Conservation (phyloP, 2,329 filamentous ascomycete genomes). For the Arthrinium puccinioides region DNA sequence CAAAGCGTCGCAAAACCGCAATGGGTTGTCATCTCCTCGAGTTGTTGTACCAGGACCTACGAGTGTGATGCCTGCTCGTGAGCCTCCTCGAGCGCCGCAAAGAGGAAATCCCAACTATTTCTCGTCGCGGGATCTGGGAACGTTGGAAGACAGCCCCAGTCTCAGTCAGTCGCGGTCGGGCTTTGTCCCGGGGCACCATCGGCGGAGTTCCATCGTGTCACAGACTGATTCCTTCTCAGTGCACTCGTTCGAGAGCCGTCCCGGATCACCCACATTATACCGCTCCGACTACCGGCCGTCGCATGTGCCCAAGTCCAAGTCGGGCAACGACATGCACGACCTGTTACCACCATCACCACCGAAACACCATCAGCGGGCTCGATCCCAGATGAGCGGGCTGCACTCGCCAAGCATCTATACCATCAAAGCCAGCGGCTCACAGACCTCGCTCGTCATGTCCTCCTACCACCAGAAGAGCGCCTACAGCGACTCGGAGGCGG, state of each 20-base stretch:
- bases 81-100: constrained; percentile 26
- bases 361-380: constrained; percentile 19
- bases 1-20: constrained; percentile 12
- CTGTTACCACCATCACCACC: constrained; percentile 12
- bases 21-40: constrained; percentile 15
- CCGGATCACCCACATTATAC: constrained; percentile 30
- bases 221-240: constrained; percentile 49
- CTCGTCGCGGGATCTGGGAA: constrained; percentile 29
- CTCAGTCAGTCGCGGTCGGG: constrained; percentile 36
- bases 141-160: constrained; percentile 15
- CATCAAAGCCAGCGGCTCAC: constrained; percentile 47
- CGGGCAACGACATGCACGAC: constrained; percentile 4
- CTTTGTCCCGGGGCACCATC: constrained; percentile 43
- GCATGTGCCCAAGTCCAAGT: constrained; percentile 8
- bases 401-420: constrained; percentile 53
- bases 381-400: constrained; percentile 21
- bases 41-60: constrained; percentile 22
- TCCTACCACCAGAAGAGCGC: constrained; percentile 40
- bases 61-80: constrained; percentile 22
- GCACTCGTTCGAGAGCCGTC: constrained; percentile 34
- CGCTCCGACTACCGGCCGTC: constrained; percentile 8
- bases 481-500: constrained; percentile 39
- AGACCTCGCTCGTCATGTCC: constrained; percentile 44
- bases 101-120: constrained; percentile 30
- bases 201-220: constrained; percentile 46